These are phyloP conservation scores for Casuarina equisetifolia DNA, from an alignment of 306 rosid species.

Conservation along the genomic window DNA sequence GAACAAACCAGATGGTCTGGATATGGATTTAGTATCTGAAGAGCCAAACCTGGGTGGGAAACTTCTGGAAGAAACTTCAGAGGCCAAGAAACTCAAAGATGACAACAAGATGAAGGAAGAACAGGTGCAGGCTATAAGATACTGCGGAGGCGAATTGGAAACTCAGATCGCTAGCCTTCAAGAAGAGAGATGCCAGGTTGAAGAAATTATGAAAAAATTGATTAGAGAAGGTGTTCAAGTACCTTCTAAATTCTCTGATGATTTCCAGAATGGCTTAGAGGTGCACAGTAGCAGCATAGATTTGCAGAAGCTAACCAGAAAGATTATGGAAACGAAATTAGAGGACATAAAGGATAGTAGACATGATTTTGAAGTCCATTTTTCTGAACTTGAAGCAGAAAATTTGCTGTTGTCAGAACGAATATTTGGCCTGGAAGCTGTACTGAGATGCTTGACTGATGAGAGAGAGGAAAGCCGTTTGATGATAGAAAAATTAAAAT, in stretches of 20 bases:
- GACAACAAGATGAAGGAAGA: constrained; percentile 39
- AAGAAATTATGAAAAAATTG: constrained; percentile 27
- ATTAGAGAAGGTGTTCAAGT: constrained; percentile 21
- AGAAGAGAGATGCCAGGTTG: constrained; percentile 37
- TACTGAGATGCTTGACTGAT: constrained; percentile 40
- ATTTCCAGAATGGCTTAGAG: constrained; percentile 19
- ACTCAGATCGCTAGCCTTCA: constrained; percentile 40
- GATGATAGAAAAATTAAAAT: constrained; percentile 41
- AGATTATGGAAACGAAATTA: constrained; percentile 7
- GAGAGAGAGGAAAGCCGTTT: constrained; percentile 42
- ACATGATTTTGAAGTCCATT: constrained; percentile 40
- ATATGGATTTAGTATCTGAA: constrained; percentile 34
- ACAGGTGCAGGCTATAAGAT: constrained; percentile 35
- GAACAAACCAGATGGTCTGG: background rate
- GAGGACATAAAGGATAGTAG: constrained; percentile 14
- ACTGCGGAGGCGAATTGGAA: constrained; percentile 38
- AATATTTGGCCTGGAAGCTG: constrained; percentile 52
- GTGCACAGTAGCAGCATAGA: constrained; percentile 12
- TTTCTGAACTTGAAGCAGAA: constrained; percentile 48
- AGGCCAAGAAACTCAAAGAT: constrained; percentile 36
- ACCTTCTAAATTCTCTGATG: constrained; percentile 15
- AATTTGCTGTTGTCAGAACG: constrained; percentile 36
- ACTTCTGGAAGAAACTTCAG: constrained; percentile 25
- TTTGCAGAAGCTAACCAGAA: constrained; percentile 17
- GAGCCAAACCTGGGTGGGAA: constrained; percentile 33